phyloP scores from a whole-genome alignment of 129 eudicot species.

The Artemisia argyi region DNA sequence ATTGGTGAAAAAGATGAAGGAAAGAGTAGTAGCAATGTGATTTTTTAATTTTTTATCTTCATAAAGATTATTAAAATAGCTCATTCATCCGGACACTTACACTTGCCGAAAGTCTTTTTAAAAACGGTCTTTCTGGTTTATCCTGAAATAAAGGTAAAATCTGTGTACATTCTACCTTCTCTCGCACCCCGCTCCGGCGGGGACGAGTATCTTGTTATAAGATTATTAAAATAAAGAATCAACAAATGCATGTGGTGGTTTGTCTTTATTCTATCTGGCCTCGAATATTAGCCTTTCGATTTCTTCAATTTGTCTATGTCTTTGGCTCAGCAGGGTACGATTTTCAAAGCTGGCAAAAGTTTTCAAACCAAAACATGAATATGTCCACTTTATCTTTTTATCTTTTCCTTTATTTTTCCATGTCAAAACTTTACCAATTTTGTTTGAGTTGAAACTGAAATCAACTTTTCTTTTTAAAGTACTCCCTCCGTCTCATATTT shows the following conservation, averaged over 20 bases:
- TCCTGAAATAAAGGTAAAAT: too few species aligned
- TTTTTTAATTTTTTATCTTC: neutral
- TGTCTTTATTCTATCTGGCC: slow-evolving; percentile 30
- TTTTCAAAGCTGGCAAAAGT: slow-evolving; percentile 27
- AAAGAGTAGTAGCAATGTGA: slow-evolving; percentile 22
- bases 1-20: slow-evolving; percentile 38
- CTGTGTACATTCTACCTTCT: too few species aligned
- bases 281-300: slow-evolving; percentile 36
- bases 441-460: too few species aligned
- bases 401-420: neutral
- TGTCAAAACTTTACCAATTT: too few species aligned
- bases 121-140: too few species aligned
- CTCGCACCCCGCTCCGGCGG: too few species aligned
- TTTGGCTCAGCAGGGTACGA: slow-evolving; percentile 1
- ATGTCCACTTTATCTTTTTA: neutral
- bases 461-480: too few species aligned
- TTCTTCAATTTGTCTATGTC: slow-evolving; percentile 37
- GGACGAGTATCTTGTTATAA: too few species aligned
- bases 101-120: too few species aligned
- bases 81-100: too few species aligned
- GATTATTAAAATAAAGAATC: slow-evolving; percentile 6
- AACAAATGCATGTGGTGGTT: slow-evolving; percentile 50
- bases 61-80: neutral
- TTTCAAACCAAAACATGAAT: neutral
- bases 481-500: too few species aligned